Evolutionary conservation across 2,329 filamentous ascomycete species (phyloP).

Genomic region (Sordariomycetes sp.): DNA sequence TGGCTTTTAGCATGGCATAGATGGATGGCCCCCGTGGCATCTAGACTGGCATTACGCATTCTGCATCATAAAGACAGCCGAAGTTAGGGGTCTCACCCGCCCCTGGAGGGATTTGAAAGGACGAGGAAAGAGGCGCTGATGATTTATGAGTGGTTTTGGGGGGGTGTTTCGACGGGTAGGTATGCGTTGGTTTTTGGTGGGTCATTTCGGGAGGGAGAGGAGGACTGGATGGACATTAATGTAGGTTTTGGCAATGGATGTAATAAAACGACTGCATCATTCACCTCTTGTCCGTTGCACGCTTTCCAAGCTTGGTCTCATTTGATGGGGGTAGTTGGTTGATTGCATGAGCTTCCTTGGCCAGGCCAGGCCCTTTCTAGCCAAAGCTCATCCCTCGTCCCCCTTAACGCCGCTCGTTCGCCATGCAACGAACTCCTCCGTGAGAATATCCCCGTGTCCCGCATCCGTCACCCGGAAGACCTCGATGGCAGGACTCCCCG

Average conservation of each 20-base stretch:
- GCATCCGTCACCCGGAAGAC: slow-evolving; percentile 63
- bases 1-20: not conserved
- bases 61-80: not conserved
- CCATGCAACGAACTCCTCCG: slow-evolving; percentile 70
- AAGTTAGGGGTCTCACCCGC: not conserved
- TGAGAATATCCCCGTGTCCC: slow-evolving; percentile 67
- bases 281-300: not conserved
- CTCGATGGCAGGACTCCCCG: slow-evolving; percentile 56
- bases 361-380: no score
- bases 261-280: not conserved
- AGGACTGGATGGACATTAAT: not conserved
- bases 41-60: not conserved
- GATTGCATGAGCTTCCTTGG: no score
- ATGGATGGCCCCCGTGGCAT: not conserved
- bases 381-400: not conserved
- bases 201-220: not conserved
- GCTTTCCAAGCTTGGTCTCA: not conserved
- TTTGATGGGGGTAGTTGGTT: no score
- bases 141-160: not conserved
- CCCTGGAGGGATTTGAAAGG: not conserved
- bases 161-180: not conserved
- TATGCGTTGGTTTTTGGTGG: not conserved
- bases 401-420: slow-evolving; percentile 32
- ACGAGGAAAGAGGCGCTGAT: not conserved
- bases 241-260: not conserved